Conservation (phyloP, 208 protist genomes). For the Lotmaria passim region DNA sequence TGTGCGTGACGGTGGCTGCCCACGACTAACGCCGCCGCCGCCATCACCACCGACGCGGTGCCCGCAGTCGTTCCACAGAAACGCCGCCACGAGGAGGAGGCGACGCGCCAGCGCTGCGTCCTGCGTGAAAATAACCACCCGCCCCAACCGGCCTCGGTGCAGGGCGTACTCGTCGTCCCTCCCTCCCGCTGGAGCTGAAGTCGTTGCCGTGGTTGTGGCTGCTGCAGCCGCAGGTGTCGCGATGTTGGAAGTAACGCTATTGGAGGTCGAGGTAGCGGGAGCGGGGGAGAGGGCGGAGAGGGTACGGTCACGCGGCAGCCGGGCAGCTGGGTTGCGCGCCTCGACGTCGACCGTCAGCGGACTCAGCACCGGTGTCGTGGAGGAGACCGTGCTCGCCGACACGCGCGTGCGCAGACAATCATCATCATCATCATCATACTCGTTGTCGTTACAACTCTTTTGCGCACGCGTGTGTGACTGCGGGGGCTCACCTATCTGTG, state of each 20-base stretch:
- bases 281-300: not conserved
- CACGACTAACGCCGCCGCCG: too few relatives aligned
- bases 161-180: conserved; percentile 35
- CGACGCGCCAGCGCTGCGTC: conserved; percentile 51
- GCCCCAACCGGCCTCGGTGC: conserved; percentile 35
- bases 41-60: not conserved
- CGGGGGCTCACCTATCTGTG: not conserved
- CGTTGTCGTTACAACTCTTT: too few relatives aligned
- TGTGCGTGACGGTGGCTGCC: too few relatives aligned
- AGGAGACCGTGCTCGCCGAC: conserved; percentile 20
- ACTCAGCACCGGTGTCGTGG: conserved; percentile 12
- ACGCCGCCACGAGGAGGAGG: conserved; percentile 59
- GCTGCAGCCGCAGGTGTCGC: not conserved
- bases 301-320: not conserved
- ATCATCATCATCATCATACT: not conserved
- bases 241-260: not conserved
- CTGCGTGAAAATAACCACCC: conserved; percentile 70
- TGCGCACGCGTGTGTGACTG: not conserved
- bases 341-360: conserved; percentile 20
- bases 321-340: not conserved
- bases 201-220: not conserved
- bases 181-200: not conserved
- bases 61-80: conserved; percentile 41
- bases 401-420: conserved; percentile 17
- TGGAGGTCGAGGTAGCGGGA: not conserved